These are phyloP conservation scores for Aphanomyces cochlioides DNA, from an alignment of 352 stramenopile species.

Conservation along the genomic window DNA sequence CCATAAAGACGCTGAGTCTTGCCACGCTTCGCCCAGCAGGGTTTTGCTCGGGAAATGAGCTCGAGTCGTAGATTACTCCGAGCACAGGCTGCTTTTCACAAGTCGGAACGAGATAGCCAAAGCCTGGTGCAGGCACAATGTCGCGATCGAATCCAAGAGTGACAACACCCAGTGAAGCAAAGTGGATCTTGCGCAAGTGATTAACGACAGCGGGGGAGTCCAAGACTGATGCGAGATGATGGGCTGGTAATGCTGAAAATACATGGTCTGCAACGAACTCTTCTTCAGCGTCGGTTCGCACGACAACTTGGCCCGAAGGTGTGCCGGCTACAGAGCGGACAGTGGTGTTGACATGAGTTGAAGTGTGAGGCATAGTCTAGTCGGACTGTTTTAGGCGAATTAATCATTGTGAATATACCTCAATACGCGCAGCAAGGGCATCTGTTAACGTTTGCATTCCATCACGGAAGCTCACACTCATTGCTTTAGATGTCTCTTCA, in stretches of 20 bases:
- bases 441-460: conserved; percentile 74
- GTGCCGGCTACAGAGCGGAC: conserved; percentile 16
- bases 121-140: conserved; percentile 63
- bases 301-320: conserved; percentile 6
- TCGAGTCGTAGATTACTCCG: conserved; percentile 85
- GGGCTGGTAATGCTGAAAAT: conserved; percentile 73
- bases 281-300: conserved; percentile 25
- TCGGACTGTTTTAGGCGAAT: not conserved
- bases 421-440: conserved; percentile 44
- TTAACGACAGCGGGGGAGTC: conserved; percentile 47
- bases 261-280: conserved; percentile 59
- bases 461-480: conserved; percentile 82
- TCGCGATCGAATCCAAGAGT: conserved; percentile 67
- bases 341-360: conserved; percentile 32
- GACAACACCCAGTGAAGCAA: conserved; percentile 77
- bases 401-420: conserved; percentile 4
- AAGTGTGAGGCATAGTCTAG: conserved; percentile 36
- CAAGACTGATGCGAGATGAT: conserved; percentile 49
- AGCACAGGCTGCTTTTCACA: conserved; percentile 67
- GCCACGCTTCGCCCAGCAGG: conserved; percentile 35
- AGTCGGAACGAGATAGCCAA: conserved; percentile 81
- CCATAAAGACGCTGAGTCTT: conserved; percentile 79
- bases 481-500: conserved; percentile 53
- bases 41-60: conserved; percentile 85
- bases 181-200: conserved; percentile 63